Base-by-base conservation (phyloP, 2,329 filamentous ascomycete species). In the Magnaporthiopsis poae region DNA sequence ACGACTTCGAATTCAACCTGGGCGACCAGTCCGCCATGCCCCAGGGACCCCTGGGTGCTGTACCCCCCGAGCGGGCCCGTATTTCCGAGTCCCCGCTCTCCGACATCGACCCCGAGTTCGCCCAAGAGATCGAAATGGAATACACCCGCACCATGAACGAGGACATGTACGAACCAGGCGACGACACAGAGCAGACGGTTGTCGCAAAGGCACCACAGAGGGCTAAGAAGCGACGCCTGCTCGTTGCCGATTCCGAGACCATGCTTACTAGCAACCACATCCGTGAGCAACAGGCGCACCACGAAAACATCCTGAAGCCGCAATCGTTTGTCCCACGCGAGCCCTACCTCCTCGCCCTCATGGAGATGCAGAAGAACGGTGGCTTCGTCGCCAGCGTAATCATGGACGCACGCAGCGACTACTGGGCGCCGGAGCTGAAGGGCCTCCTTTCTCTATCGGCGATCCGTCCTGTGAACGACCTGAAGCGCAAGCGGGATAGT, bases 401-500 rank as follows among this genome's bases (percentile, higher is more conserved):
- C 79, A 88, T 90, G 65, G 91, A 93, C 69, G 90, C 88, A 56
- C 87, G 90, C 69, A 88, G 88, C 71, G 84, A 86, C 70, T 86
- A 86, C 60, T 97, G 92, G 93, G 94, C 94, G 3, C 94, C 94
- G 0, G 95, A 99, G 78, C 84, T 99, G 27, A 89, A 91, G 68
- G 92, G 90, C n/a, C 87, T 99, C 72, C 81, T 98, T n/a, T 96
- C 92, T 1, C 81, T 97, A 60, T 91, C 96, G 70, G 84, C 91
- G 18, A 84, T 96, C 21, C 88, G 67, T 61, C 87, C 87, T 67
- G 84, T 88, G 60, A 89, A 88, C 67, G 92, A 96, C 68, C 84
- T 94, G 66, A 99, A 98, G 84, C 87, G 95, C 68, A 99, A 99
- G 83, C 88, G 95, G 35, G 92, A 96, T 73, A 92, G 89, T 72